Conservation (phyloP, 1,139 yeast genomes). For the Geotrichum klebahnii region DNA sequence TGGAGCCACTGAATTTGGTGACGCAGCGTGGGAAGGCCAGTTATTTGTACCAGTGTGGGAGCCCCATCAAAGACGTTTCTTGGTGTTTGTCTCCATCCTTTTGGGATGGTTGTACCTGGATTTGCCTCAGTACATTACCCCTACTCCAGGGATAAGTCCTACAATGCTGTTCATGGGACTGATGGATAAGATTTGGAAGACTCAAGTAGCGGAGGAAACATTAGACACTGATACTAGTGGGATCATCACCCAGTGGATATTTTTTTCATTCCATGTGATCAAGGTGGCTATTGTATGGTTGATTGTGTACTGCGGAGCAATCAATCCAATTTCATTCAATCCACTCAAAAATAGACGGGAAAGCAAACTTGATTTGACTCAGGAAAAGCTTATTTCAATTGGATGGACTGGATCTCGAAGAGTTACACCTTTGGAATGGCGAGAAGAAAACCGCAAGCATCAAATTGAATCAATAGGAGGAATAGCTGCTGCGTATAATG, state of each 20-base stretch:
- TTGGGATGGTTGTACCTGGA: slow-evolving; percentile 83
- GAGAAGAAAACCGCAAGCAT: slow-evolving; percentile 49
- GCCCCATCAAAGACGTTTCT: slow-evolving; percentile 49
- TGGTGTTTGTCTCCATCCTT: slow-evolving; percentile 47
- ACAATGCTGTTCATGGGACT: slow-evolving; percentile 55
- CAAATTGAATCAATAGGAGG: slow-evolving; percentile 70
- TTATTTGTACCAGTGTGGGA: slow-evolving; percentile 79
- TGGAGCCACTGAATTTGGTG: slow-evolving; percentile 41
- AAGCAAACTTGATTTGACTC: slow-evolving; percentile 39
- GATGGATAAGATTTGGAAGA: slow-evolving; percentile 35
- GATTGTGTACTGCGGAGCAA: slow-evolving; percentile 61
- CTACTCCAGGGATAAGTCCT: slow-evolving; percentile 86
- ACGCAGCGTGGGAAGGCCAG: slow-evolving; percentile 85
- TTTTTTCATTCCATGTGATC: slow-evolving; percentile 65
- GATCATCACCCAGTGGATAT: slow-evolving; percentile 57
- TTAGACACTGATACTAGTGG: slow-evolving; percentile 38
- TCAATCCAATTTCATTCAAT: slow-evolving; percentile 66
- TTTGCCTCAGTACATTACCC: slow-evolving; percentile 80
- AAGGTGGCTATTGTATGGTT: slow-evolving; percentile 58
- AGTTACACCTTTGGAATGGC: slow-evolving; percentile 66
- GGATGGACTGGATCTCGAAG: slow-evolving; percentile 94
- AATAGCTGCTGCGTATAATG: slow-evolving; percentile 68
- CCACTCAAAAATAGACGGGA: slow-evolving; percentile 37
- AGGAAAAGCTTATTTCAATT: slow-evolving; percentile 55
- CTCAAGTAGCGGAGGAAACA: slow-evolving; percentile 22